Base-by-base conservation (phyloP, 2,329 filamentous ascomycete species). In the Phyllosticta citriasiana region DNA sequence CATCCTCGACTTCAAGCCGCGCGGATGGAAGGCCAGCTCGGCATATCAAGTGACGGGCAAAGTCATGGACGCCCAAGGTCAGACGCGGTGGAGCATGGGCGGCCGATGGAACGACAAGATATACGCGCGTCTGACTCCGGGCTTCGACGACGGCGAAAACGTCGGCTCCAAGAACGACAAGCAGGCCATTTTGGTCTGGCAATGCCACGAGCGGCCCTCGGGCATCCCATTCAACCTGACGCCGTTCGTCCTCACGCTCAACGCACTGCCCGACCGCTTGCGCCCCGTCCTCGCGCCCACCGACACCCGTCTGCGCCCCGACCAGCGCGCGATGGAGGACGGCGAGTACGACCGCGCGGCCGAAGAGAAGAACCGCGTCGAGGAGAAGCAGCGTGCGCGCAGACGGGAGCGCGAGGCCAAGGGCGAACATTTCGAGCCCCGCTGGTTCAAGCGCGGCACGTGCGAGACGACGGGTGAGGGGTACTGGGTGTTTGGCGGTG, bases 81-180 rank as follows among this genome's bases (percentile, higher is more conserved):
- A 86, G 40, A 89, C 94, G 8, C 85, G 88, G 58, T 92, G 94
- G 83, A 92, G 88, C 71, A 85, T 99, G 63, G 94, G 93, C 51
- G 94, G 94, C 1, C 87, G 91, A 40, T 99, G 94, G 94, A 97
- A 97, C 74, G 94, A 95, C 71, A 95, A 93, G 75, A 87, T 99
- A 62, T 99, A 97, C 72, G 94, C 93, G 5, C 89, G 94, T 27
- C 82, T 93, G 65, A 97, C 93, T 0, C 92, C 93, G 0, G 94
- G 93, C 4, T 97, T 88, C 71, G 91, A 97, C 72, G 89, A 84
- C 1, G 74, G 70, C 25, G 67, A 67, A 57, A 65, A 70, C 52
- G 57, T 66, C 57, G 61, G 62, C 63, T 16, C 50, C 58, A 53
- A 59, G 70, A 73, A 89, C 63, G 85, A 87, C 10, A 87, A 79